Evolutionary conservation across 331 rosid species (phyloP).

Genomic region (Saraca asoca): DNA sequence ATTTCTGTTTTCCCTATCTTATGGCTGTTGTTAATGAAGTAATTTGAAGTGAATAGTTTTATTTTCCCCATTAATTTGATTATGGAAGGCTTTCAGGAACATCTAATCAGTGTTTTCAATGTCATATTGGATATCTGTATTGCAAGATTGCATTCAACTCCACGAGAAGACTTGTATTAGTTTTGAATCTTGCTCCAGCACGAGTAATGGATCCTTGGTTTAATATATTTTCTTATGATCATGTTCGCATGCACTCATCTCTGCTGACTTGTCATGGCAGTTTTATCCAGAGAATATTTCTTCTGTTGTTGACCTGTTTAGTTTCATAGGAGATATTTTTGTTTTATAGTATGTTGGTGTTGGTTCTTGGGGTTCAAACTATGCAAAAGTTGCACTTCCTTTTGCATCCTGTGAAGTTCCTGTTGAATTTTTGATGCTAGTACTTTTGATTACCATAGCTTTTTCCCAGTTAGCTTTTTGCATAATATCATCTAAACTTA

Average conservation of each 20-base stretch:
- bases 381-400: slow-evolving; percentile 1
- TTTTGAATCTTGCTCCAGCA: neutral
- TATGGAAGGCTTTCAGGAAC: too few species aligned
- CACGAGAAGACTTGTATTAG: slow-evolving; percentile 11
- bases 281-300: slow-evolving; percentile 12
- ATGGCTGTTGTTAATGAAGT: too few species aligned
- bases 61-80: too few species aligned
- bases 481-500: slow-evolving; percentile 6
- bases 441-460: slow-evolving; percentile 12
- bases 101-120: too few species aligned
- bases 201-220: slow-evolving; percentile 17
- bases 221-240: slow-evolving; percentile 15
- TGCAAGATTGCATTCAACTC: neutral
- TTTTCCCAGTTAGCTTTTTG: slow-evolving; percentile 5
- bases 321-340: slow-evolving; percentile 22
- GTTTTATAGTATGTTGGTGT: neutral
- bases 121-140: too few species aligned
- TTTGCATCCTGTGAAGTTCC: slow-evolving; percentile 11
- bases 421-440: slow-evolving; percentile 5
- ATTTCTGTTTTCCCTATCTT: too few species aligned
- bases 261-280: neutral
- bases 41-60: too few species aligned
- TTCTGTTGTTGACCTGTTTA: neutral
- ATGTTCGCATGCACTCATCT: slow-evolving; percentile 10
- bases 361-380: slow-evolving; percentile 6